Conservation (phyloP, 2,329 filamentous ascomycete genomes). For the Chaetomiaceae sp. region DNA sequence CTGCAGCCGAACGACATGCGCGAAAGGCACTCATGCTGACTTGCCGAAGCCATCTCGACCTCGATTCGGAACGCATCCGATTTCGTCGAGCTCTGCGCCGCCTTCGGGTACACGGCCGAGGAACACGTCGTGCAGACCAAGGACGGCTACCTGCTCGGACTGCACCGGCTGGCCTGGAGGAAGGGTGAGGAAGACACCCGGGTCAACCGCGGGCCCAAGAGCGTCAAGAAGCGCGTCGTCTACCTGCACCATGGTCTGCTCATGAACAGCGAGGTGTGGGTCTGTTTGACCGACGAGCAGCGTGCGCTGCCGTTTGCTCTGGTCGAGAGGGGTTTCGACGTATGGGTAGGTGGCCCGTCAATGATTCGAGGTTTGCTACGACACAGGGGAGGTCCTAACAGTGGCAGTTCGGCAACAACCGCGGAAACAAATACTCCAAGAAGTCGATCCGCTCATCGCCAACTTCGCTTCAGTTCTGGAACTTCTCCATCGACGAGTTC, state of each 20-base stretch:
- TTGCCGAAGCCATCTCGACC: slow-evolving; percentile 57
- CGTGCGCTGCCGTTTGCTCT: slow-evolving; percentile 83
- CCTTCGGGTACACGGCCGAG: slow-evolving; percentile 89
- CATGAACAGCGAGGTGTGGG: slow-evolving; percentile 99
- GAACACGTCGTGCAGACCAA: slow-evolving; percentile 93
- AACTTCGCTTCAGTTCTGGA: slow-evolving; percentile 76
- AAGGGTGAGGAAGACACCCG: slow-evolving; percentile 72
- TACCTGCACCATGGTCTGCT: slow-evolving; percentile 94
- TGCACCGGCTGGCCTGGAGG: slow-evolving; percentile 80
- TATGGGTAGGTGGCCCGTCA: slow-evolving; percentile 61
- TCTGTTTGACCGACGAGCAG: slow-evolving; percentile 80
- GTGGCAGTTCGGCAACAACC: slow-evolving; percentile 80
- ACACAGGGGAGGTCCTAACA: not conserved
- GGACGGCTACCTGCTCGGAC: slow-evolving; percentile 85
- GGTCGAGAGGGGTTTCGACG: slow-evolving; percentile 87
- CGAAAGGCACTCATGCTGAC: not conserved
- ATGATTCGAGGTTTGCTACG: not conserved
- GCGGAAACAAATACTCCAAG: slow-evolving; percentile 98
- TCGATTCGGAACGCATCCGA: slow-evolving; percentile 81
- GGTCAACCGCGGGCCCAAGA: slow-evolving; percentile 66
- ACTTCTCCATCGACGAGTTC: slow-evolving; percentile 98
- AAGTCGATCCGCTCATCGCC: slow-evolving; percentile 77
- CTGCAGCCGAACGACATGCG: not conserved
- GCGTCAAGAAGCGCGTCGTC: slow-evolving; percentile 73
- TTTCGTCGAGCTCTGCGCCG: slow-evolving; percentile 86